A percentile compares a stretch with the other conserved stretches of the same genome.
Evolutionary conservation across 1,284 basidiomycete genomes (phyloP).

Genomic region (Mrakiaceae sp.): DNA sequence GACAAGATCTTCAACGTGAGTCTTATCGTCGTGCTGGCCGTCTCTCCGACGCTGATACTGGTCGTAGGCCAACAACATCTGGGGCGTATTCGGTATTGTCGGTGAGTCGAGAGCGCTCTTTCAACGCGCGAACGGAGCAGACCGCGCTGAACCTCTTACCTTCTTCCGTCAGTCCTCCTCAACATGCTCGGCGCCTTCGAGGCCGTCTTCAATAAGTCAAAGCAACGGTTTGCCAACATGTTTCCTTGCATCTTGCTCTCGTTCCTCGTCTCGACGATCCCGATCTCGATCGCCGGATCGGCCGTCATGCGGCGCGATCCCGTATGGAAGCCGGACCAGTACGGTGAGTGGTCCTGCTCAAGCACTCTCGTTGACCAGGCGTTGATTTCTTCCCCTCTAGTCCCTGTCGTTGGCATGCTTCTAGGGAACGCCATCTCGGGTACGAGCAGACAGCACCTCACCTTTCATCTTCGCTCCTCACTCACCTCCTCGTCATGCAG

Average conservation of each 20-base stretch:
- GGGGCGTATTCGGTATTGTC: conserved; percentile 59
- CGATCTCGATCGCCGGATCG: conserved; percentile 62
- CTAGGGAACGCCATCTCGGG: conserved; percentile 61
- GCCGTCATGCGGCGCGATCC: conserved; percentile 62
- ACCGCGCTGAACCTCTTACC: neutral
- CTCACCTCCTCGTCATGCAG: neutral
- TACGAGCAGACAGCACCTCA: conserved; percentile 35
- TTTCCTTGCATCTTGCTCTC: conserved; percentile 56
- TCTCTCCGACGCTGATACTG: too few species aligned
- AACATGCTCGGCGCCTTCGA: conserved; percentile 54
- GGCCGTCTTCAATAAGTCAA: conserved; percentile 56
- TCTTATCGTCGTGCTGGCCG: neutral
- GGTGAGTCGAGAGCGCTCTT: conserved; percentile 38
- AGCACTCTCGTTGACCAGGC: conserved; percentile 2
- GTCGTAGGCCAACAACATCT: conserved; percentile 47
- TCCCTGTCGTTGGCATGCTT: conserved; percentile 78
- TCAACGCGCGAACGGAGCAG: too few species aligned
- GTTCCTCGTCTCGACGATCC: conserved; percentile 63
- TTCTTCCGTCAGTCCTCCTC: conserved; percentile 42
- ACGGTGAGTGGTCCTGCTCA: conserved; percentile 41
- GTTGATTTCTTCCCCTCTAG: conserved; percentile 34
- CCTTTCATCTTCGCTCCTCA: neutral
- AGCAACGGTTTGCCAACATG: conserved; percentile 61
- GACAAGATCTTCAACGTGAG: conserved; percentile 53
- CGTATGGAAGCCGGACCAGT: conserved; percentile 72